phyloP scores from a whole-genome alignment of 2,329 filamentous ascomycete genomes.

The Penicillium sp. region DNA sequence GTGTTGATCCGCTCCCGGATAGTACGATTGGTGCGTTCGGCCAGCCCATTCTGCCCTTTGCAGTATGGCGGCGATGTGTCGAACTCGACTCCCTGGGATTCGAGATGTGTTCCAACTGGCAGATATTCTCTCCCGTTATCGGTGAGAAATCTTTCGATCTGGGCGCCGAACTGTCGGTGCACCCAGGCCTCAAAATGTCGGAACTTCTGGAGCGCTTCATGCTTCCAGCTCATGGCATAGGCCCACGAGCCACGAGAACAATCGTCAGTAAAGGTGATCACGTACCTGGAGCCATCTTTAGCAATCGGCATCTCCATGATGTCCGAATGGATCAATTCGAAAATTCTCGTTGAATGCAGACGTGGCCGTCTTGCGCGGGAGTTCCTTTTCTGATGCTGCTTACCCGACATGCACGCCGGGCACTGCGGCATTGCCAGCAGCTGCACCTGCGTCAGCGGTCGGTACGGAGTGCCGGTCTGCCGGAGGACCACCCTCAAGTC shows the following conservation, averaged over 20 bases:
- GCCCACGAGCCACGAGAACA: not conserved
- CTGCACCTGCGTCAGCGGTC: too few relatives aligned
- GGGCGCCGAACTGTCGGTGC: not conserved
- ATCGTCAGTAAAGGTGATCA: too few relatives aligned
- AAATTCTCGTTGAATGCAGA: too few relatives aligned
- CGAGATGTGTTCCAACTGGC: not conserved
- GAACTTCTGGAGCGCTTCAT: not conserved
- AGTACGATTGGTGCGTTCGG: slow-evolving; percentile 4
- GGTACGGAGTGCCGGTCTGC: too few relatives aligned
- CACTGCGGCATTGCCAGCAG: too few relatives aligned
- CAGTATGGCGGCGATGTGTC: not conserved
- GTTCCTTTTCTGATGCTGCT: too few relatives aligned
- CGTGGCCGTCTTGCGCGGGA: too few relatives aligned
- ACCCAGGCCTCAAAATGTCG: not conserved
- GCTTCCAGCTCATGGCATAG: slow-evolving; percentile 6
- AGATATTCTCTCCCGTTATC: not conserved
- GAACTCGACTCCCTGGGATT: not conserved
- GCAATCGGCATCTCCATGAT: too few relatives aligned
- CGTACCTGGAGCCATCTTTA: too few relatives aligned
- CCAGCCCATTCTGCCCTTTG: slow-evolving; percentile 5
- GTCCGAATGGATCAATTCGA: too few relatives aligned
- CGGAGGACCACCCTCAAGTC: too few relatives aligned
- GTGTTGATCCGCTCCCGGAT: not conserved
- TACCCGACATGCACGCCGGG: too few relatives aligned
- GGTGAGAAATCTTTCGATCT: not conserved